These are phyloP conservation scores for Malassezia yamatoensis DNA, from an alignment of 1,284 basidiomycete genomes.

Conservation along the genomic window DNA sequence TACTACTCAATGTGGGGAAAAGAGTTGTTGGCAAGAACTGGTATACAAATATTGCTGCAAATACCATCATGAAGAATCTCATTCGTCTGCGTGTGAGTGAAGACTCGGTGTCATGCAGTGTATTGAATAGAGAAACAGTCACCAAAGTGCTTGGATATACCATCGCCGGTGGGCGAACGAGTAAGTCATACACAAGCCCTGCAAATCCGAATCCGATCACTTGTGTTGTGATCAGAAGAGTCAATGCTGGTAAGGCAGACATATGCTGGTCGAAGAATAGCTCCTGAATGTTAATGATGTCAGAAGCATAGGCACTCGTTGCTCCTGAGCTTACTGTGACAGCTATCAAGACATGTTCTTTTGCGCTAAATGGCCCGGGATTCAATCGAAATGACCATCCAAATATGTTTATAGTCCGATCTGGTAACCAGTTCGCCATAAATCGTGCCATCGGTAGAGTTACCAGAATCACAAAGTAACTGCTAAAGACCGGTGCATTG, in stretches of 20 bases:
- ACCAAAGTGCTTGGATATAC: constrained; percentile 52
- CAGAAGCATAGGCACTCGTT: constrained; percentile 43
- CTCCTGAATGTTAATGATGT: constrained; percentile 48
- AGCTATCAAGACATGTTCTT: constrained; percentile 49
- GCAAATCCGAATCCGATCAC: constrained; percentile 47
- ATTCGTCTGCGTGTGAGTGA: constrained; percentile 48
- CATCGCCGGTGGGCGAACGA: constrained; percentile 46
- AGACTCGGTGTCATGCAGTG: constrained; percentile 50
- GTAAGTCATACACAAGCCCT: constrained; percentile 39
- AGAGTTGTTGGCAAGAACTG: constrained; percentile 52
- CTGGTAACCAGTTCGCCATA: constrained; percentile 42
- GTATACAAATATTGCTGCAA: constrained; percentile 49
- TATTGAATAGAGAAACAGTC: constrained; percentile 52
- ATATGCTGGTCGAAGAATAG: constrained; percentile 46
- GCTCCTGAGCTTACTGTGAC: constrained; percentile 52
- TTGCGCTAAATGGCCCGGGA: constrained; percentile 52
- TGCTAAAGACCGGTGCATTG: constrained; percentile 50
- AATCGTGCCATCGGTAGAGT: constrained; percentile 51
- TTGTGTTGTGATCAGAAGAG: constrained; percentile 44
- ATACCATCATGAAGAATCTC: constrained; percentile 50
- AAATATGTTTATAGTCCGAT: constrained; percentile 37
- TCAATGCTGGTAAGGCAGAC: constrained; percentile 32
- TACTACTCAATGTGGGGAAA: constrained; percentile 51
- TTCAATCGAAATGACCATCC: constrained; percentile 49
- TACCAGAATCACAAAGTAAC: constrained; percentile 54